Base-by-base conservation (phyloP, 2,329 filamentous ascomycete species). In the Tolypocladium tundrense region DNA sequence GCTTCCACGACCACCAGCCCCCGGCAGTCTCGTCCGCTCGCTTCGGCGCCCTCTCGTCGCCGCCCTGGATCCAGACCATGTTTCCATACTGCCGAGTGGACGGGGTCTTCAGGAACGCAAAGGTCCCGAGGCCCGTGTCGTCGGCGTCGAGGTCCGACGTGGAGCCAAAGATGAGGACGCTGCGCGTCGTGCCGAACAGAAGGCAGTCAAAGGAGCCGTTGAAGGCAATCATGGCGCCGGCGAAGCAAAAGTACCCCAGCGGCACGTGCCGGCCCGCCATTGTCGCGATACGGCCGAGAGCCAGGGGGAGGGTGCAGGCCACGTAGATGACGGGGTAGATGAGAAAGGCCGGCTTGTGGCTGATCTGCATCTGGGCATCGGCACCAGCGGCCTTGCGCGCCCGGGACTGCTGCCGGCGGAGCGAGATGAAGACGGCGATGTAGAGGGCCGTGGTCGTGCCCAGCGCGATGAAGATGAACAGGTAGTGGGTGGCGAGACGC, bases 271-370 rank as follows among this genome's bases (percentile, higher is more conserved):
- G 70, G 1, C 81, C 80, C 0, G 80, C 77, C 80, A 88, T 86
- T 24, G 78, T 79, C 19, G 80, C 79, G 65, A 88, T 84, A 59
- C 86, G 81, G 16, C 85, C 84, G 0, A 82, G 76, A 5, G 85
- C 85, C 0, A 90, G 75, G 0, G 87, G 87, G 0, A 85, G 76
- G 0, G 86, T 89, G 66, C 86, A 87, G n/a, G 87, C 64, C 8
- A 88, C 77, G 67, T 89, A 89, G 61, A 88, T 85, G 62, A 86
- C 66, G 0, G 87, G 87, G 60, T 90, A 90, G 9, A 87, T 75
- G 37, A 88, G 82, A 61, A 88, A 84, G 10, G 82, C 76, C 6
- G 77, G 77, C 60, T 80, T 77, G 59, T 72, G 73, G 27, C 59
- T 65, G 16, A 66, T 61, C 4, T 62, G 62, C 0, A 63, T 61